Percentiles rank a stretch among this genome's conserved stretches.
phyloP scores from a whole-genome alignment of 805 yeast species.

The Saturnispora diversa region DNA sequence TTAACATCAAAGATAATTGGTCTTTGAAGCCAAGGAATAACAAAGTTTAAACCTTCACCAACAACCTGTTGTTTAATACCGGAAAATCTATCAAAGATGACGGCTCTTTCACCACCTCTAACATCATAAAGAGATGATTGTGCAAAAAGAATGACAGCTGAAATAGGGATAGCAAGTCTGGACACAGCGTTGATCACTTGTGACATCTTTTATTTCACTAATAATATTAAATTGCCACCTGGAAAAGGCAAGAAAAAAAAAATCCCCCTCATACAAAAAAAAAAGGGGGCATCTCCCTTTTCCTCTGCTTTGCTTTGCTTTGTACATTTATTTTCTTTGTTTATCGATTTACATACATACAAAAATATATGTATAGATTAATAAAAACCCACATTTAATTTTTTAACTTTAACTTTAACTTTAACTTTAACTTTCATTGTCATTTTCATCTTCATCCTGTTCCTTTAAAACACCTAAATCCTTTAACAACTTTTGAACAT shows the following conservation, averaged over 20 bases:
- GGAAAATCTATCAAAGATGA: slow-evolving; percentile 80
- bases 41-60: slow-evolving; percentile 95
- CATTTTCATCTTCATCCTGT: slow-evolving; percentile 42
- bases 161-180: slow-evolving; percentile 60
- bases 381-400: background rate
- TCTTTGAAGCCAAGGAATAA: slow-evolving; percentile 92
- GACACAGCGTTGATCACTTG: slow-evolving; percentile 34
- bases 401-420: background rate
- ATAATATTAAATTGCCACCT: slow-evolving; percentile 3
- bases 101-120: slow-evolving; percentile 92
- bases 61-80: slow-evolving; percentile 87
- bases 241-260: background rate
- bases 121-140: slow-evolving; percentile 90
- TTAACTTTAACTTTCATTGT: background rate
- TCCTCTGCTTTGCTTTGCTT: background rate
- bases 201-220: slow-evolving; percentile 27
- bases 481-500: slow-evolving; percentile 66
- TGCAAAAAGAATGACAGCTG: slow-evolving; percentile 59
- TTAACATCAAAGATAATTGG: slow-evolving; percentile 88
- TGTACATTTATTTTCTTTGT: no score
- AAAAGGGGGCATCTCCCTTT: background rate
- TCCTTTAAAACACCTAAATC: slow-evolving; percentile 48
- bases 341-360: no score
- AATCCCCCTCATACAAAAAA: background rate
- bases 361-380: no score